Conservation (phyloP, 1,284 basidiomycete genomes). For the Trametes versicolor region DNA sequence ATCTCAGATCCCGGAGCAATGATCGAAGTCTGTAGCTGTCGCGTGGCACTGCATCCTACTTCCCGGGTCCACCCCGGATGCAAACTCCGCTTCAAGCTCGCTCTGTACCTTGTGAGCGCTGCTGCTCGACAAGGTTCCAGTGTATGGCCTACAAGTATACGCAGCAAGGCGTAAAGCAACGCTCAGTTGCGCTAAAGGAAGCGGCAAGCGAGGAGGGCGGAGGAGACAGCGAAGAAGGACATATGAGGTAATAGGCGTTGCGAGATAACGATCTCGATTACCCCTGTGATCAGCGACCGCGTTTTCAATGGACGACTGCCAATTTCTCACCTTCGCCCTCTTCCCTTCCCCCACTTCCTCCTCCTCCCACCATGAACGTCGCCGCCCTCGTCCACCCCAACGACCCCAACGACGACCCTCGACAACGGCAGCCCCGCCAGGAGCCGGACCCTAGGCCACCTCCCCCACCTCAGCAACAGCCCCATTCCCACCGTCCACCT, state of each 20-base stretch:
- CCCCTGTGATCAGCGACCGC: constrained; percentile 47
- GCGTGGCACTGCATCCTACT: constrained; percentile 32
- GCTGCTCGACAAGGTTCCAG: not conserved
- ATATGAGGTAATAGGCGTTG: constrained; percentile 39
- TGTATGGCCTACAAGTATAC: not conserved
- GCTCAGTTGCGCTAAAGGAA: not conserved
- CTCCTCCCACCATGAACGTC: constrained; percentile 67
- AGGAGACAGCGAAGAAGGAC: constrained; percentile 24
- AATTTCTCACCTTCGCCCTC: constrained; percentile 42
- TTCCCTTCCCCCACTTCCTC: constrained; percentile 37
- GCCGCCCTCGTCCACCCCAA: constrained; percentile 75
- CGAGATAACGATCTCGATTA: constrained; percentile 48
- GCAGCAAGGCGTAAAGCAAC: not conserved
- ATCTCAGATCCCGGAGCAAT: constrained; percentile 35
- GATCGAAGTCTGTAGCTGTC: constrained; percentile 32
- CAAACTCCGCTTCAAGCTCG: constrained; percentile 9
- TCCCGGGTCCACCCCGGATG: constrained; percentile 23
- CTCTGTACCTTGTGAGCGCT: constrained; percentile 1
- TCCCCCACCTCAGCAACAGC: constrained; percentile 34
- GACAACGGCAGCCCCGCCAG: constrained; percentile 40
- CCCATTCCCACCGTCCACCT: constrained; percentile 35
- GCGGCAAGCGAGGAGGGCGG: not conserved
- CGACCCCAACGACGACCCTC: constrained; percentile 64
- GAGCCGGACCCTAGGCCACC: constrained; percentile 34
- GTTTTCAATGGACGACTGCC: constrained; percentile 41